Evolutionary conservation across 306 rosid species (phyloP).

Genomic region (Begonia masoniana): DNA sequence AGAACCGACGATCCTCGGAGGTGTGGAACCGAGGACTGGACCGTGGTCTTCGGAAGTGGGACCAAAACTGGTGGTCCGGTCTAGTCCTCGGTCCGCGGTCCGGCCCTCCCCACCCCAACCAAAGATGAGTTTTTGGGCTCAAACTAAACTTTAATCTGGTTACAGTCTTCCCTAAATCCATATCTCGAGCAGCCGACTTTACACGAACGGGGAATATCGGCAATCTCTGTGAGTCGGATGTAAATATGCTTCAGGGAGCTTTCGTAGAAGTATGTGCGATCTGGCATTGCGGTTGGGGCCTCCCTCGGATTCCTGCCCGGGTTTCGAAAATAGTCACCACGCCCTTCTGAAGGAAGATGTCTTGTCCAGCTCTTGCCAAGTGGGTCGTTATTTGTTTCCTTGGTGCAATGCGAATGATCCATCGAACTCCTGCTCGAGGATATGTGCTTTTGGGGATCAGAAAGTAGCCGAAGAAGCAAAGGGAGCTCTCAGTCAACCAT

Average conservation of each 20-base stretch:
- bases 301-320: no score
- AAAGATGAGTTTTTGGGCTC: no score
- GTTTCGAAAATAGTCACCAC: no score
- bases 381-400: conserved; percentile 5
- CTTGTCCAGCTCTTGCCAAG: not conserved
- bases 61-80: no score
- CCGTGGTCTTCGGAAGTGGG: no score
- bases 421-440: conserved; percentile 4
- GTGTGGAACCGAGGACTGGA: no score
- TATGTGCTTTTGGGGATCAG: conserved; percentile 7
- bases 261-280: conserved; percentile 29
- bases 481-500: conserved; percentile 15
- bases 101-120: no score
- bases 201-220: conserved; percentile 6
- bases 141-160: no score
- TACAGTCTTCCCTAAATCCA: conserved; percentile 29
- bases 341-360: conserved; percentile 12
- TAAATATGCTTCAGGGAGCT: conserved; percentile 11
- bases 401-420: conserved; percentile 10
- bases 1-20: no score
- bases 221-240: conserved; percentile 2
- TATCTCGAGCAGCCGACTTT: conserved; percentile 14
- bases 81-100: no score
- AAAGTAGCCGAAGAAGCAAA: conserved; percentile 15
- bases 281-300: no score